Evolutionary conservation across 306 rosid species (phyloP).

Genomic region (Carpinus viminea): DNA sequence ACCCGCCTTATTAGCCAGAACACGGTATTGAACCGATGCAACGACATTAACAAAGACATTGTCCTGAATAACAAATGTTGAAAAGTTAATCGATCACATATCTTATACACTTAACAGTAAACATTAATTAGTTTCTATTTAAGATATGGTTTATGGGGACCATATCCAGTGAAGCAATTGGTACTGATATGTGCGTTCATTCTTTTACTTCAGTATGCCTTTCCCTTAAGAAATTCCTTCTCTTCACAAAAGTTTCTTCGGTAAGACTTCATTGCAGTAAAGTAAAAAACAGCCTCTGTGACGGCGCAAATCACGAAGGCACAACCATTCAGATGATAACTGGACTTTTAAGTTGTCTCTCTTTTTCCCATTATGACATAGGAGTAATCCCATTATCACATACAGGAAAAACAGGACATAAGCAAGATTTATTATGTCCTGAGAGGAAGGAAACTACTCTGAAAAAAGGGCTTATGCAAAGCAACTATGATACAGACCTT

Average conservation of each 20-base stretch:
- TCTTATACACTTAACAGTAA: background rate
- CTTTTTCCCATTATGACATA: background rate
- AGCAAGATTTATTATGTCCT: background rate
- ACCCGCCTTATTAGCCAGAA: constrained; percentile 46
- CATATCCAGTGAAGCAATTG: background rate
- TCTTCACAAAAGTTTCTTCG: background rate
- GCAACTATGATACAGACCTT: constrained; percentile 39
- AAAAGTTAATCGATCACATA: background rate
- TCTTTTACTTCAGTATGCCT: background rate
- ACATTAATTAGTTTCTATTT: background rate
- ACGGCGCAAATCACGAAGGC: background rate
- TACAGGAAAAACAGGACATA: background rate
- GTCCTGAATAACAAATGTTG: constrained; percentile 41
- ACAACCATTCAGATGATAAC: background rate
- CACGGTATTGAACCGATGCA: constrained; percentile 65
- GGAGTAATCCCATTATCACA: background rate
- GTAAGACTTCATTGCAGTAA: background rate
- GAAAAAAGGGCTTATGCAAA: background rate
- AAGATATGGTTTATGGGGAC: background rate
- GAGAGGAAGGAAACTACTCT: background rate
- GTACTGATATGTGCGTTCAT: background rate
- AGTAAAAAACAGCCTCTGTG: background rate
- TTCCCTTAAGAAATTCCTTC: background rate
- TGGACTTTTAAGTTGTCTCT: background rate
- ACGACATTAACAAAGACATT: constrained; percentile 72